Percentiles rank a stretch among this genome's conserved stretches.
phyloP scores from a whole-genome alignment of 805 yeast species.

The Suhomyces sp. region DNA sequence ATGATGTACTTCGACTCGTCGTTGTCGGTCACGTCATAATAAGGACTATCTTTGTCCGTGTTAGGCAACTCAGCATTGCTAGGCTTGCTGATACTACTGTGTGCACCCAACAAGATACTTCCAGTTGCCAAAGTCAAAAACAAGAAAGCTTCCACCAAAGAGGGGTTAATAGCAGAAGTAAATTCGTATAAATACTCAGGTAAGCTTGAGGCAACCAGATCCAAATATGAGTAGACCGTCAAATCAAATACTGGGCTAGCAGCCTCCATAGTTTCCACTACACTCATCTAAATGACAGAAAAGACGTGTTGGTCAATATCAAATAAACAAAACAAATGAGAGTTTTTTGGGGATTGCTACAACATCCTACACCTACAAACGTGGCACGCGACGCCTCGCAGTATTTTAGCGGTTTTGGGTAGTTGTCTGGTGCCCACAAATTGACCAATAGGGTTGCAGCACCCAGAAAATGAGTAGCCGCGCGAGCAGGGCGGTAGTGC shows the following conservation, averaged over 20 bases:
- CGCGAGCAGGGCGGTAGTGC: neutral
- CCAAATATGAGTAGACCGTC: neutral
- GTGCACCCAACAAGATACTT: constrained; percentile 4
- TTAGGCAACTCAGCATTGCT: constrained; percentile 21
- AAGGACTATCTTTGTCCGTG: constrained; percentile 10
- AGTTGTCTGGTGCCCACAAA: neutral
- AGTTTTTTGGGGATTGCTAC: neutral
- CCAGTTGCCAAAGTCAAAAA: constrained; percentile 1
- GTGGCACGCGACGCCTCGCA: neutral
- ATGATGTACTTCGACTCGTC: constrained; percentile 16
- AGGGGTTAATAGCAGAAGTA: neutral
- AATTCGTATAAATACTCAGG: neutral
- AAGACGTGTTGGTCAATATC: neutral
- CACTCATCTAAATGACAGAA: neutral
- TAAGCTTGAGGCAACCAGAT: neutral
- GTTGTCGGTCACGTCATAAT: constrained; percentile 23
- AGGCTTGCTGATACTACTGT: constrained; percentile 21
- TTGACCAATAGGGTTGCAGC: neutral
- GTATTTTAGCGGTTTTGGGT: neutral
- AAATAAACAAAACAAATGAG: neutral
- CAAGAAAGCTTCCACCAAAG: neutral
- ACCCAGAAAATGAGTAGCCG: neutral
- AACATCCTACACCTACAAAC: neutral
- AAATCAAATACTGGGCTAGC: neutral
- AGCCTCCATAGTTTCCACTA: neutral